Conservation (phyloP, 202 grass and related monocot genomes). For the Setaria viridis region DNA sequence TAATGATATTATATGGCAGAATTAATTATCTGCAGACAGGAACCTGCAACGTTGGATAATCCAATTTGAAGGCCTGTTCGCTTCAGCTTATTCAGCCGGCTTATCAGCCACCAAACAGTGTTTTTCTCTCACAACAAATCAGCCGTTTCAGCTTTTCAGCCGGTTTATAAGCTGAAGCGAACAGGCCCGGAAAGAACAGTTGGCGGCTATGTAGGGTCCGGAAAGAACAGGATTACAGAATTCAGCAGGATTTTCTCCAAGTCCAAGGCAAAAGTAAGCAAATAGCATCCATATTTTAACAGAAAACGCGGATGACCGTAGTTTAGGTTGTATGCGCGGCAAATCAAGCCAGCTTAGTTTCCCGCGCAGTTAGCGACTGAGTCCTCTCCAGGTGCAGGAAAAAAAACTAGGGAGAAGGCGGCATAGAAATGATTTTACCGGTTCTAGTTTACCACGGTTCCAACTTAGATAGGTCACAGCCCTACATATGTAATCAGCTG, state of each 20-base stretch:
- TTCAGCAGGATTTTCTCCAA: not conserved
- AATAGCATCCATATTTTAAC: not conserved
- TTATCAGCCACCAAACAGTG: too few relatives aligned
- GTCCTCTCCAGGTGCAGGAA: not conserved
- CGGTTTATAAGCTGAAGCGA: too few relatives aligned
- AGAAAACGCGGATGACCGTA: not conserved
- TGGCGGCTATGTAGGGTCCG: not conserved
- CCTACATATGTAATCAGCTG: too few relatives aligned
- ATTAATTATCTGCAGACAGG: not conserved
- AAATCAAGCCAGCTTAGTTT: not conserved
- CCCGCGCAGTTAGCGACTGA: not conserved
- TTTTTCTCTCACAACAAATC: too few relatives aligned
- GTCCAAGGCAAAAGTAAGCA: conserved; percentile 8
- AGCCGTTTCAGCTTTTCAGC: too few relatives aligned
- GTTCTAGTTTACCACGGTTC: too few relatives aligned
- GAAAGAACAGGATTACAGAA: not conserved
- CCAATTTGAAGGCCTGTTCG: too few relatives aligned
- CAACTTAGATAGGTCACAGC: too few relatives aligned
- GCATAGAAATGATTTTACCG: too few relatives aligned
- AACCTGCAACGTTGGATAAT: not conserved
- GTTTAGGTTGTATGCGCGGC: not conserved
- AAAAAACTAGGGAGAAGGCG: too few relatives aligned
- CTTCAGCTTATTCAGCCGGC: too few relatives aligned
- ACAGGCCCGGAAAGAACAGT: too few relatives aligned
- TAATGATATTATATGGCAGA: not conserved